phyloP scores from a whole-genome alignment of 805 yeast genomes.

The Maudiozyma barnettii region DNA sequence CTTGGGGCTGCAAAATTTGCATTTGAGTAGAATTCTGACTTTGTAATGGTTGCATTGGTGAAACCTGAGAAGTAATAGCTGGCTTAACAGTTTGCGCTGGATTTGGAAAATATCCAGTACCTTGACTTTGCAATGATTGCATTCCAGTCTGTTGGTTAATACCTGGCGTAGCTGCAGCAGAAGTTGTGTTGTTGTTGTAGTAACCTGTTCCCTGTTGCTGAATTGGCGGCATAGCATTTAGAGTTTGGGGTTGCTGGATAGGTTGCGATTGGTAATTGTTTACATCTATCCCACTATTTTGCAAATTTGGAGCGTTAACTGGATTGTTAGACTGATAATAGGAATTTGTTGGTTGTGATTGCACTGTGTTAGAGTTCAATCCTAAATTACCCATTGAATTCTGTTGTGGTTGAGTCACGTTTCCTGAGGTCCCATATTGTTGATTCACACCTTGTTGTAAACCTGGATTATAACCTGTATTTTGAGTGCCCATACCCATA shows the following conservation, averaged over 20 bases:
- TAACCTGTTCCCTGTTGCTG: slow-evolving; percentile 29
- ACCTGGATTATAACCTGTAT: slow-evolving; percentile 4
- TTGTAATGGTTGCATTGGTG: slow-evolving; percentile 10
- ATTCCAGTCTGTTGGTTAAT: not conserved
- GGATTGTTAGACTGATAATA: slow-evolving; percentile 8
- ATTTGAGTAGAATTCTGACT: slow-evolving; percentile 22
- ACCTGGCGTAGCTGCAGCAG: not conserved
- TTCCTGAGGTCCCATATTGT: slow-evolving; percentile 5
- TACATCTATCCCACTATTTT: slow-evolving; percentile 3
- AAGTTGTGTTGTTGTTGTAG: slow-evolving; percentile 22
- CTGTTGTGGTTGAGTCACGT: slow-evolving; percentile 14
- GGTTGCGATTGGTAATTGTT: slow-evolving; percentile 11
- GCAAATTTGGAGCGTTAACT: not conserved
- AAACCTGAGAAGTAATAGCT: slow-evolving; percentile 6
- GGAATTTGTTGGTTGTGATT: slow-evolving; percentile 3
- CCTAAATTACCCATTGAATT: not conserved
- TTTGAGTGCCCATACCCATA: slow-evolving; percentile 2
- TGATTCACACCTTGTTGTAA: slow-evolving; percentile 1
- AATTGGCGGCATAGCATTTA: slow-evolving; percentile 8
- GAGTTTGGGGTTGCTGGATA: slow-evolving; percentile 3
- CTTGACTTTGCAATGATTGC: slow-evolving; percentile 31
- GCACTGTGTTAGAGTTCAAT: not conserved
- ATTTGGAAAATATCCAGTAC: slow-evolving; percentile 33
- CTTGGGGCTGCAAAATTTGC: slow-evolving; percentile 4
- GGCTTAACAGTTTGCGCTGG: slow-evolving; percentile 18